Evolutionary conservation across 2,329 filamentous ascomycete genomes (phyloP).

Genomic region (Penicillium sp.): DNA sequence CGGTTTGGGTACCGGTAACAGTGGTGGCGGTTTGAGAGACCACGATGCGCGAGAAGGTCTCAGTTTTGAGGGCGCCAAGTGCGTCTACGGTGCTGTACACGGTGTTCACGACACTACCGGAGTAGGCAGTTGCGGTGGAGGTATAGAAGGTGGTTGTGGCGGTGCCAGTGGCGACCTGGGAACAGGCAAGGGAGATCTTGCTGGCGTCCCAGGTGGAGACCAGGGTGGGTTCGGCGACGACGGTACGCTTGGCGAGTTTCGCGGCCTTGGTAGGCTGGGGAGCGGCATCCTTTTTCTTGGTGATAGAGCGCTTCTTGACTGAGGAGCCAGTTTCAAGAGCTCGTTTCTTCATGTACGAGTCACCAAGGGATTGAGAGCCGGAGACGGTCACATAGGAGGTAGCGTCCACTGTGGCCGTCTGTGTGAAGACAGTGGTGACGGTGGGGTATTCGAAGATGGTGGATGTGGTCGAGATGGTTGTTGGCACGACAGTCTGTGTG

Average conservation of each 20-base stretch:
- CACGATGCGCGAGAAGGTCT: background rate
- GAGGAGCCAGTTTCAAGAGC: background rate
- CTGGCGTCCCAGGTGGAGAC: background rate
- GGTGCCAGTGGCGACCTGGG: background rate
- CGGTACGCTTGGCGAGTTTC: background rate
- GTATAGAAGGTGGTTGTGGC: background rate
- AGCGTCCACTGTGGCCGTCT: background rate
- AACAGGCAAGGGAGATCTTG: background rate
- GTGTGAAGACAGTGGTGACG: background rate
- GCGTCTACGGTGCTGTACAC: background rate
- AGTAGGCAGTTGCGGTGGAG: background rate
- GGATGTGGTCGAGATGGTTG: background rate
- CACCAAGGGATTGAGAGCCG: background rate
- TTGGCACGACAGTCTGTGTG: background rate
- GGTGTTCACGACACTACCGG: background rate
- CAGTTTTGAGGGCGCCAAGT: background rate
- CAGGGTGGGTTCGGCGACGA: background rate
- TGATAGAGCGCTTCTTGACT: background rate
- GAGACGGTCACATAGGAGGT: background rate
- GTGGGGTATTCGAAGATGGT: background rate
- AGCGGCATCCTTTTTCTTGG: background rate
- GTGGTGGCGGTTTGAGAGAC: background rate
- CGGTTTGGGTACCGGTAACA: background rate
- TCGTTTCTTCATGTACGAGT: background rate
- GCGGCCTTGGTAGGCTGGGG: background rate